phyloP scores from a whole-genome alignment of 148 eudicot species.

The Simmondsia chinensis region DNA sequence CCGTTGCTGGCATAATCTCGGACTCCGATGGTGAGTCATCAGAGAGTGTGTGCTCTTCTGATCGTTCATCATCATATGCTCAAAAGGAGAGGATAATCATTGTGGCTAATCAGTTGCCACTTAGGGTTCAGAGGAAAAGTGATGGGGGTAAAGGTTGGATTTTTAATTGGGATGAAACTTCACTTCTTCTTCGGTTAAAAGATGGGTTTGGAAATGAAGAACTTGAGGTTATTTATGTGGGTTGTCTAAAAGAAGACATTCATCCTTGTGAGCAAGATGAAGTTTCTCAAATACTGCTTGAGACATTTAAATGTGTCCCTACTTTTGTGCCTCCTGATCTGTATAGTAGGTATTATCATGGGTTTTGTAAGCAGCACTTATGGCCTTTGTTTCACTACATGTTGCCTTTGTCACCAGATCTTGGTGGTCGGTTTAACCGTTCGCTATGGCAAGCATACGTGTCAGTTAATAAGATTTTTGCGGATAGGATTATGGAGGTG shows the following conservation, averaged over 20 bases:
- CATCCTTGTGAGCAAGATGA: background rate
- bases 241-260: conserved; percentile 4
- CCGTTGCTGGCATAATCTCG: conserved; percentile 8
- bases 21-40: conserved; percentile 10
- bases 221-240: conserved; percentile 1
- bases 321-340: conserved; percentile 4
- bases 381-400: conserved; percentile 9
- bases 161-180: conserved; percentile 4
- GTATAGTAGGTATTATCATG: conserved; percentile 1
- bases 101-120: conserved; percentile 1
- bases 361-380: conserved; percentile 6
- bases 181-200: conserved; percentile 1
- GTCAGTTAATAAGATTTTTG: conserved; percentile 15
- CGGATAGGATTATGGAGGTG: conserved; percentile 17
- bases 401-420: conserved; percentile 6
- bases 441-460: conserved; percentile 18
- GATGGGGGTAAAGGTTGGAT: conserved; percentile 1
- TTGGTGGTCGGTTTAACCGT: conserved; percentile 5
- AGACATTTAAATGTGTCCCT: conserved; percentile 4
- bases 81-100: conserved; percentile 10
- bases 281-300: conserved; percentile 3
- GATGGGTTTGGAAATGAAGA: conserved; percentile 7
- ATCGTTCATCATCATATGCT: conserved; percentile 11
- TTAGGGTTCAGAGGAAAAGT: background rate
- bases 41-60: conserved; percentile 7